Base-by-base conservation (phyloP, 352 stramenopile genomes). In the Phytophthora niederhauseri region DNA sequence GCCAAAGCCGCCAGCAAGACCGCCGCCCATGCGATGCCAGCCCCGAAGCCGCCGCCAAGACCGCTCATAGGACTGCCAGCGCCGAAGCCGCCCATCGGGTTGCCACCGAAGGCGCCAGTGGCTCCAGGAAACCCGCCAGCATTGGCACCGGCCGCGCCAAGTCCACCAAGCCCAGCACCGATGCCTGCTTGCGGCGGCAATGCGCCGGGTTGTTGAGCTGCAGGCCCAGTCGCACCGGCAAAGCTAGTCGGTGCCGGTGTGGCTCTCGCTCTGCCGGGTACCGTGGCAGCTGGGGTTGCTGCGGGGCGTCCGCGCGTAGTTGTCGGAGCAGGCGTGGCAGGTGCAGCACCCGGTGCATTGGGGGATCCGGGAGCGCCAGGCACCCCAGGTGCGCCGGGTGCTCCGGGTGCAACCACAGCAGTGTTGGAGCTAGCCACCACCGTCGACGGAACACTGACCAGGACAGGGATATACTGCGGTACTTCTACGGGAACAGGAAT, bases 341-440 rank as follows among this genome's bases (percentile, higher is more conserved):
- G 31, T 38, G n/a, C n/a, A n/a, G 31, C 26, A 15, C 41, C 62
- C 20, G 68, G 50, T 7, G n/a, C 52, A 5, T 45, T 52, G 22
- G 34, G n/a, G 24, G 11, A 50, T 22, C 31, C 30, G 19, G 67
- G 31, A 26, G n/a, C 66, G 45, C 31, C 48, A n/a, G 12, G 51
- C 1, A 51, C 15, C 5, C 36, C 63, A 8, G 48, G 26, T 22
- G 12, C 68, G 17, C 64, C 58, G 14, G 64, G 72, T 8, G 22
- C 69, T 12, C 50, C 45, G 14, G 64, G 38, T 12, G 24, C 61
- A 14, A 68, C 59, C 19, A 68, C 70, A 17, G 53, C 70, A 48
- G 28, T 77, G 57, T 68, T 68, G 52, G 66, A 66, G 52, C 30
- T 70, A 8, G 65, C 59, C 15, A 77, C 61, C 45, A 77, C 66